phyloP scores from a whole-genome alignment of 768 basidiomycete genomes.

The Aureoboletus auriporus region DNA sequence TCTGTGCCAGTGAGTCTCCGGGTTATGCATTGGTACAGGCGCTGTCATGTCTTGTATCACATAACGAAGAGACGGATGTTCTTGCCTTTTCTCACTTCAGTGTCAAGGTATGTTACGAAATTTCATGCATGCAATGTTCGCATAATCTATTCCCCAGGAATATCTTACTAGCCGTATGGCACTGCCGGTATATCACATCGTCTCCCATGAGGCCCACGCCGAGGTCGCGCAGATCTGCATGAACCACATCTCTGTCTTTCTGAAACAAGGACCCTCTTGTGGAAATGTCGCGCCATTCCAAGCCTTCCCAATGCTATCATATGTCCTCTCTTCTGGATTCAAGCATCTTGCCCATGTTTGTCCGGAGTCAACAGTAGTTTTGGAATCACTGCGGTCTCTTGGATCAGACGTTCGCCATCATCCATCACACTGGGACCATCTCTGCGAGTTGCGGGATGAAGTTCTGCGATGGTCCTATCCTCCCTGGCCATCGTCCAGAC shows the following conservation, averaged over 20 bases:
- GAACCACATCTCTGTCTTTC: background rate
- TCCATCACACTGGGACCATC: conserved; percentile 1
- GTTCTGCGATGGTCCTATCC: background rate
- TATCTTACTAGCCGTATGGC: background rate
- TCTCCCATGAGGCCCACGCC: background rate
- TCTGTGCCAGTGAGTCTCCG: too few species aligned
- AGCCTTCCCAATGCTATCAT: background rate
- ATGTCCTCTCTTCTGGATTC: background rate
- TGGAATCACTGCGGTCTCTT: background rate
- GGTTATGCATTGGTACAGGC: background rate
- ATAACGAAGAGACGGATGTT: background rate
- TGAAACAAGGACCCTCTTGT: background rate
- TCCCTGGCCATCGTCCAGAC: conserved; percentile 1
- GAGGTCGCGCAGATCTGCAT: background rate
- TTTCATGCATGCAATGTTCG: too few species aligned
- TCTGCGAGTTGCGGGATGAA: background rate
- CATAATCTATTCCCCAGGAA: background rate
- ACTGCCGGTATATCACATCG: background rate
- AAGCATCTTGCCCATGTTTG: conserved; percentile 1
- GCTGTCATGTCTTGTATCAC: background rate
- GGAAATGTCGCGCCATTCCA: background rate
- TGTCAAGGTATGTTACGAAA: background rate
- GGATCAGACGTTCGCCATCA: background rate
- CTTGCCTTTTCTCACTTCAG: background rate
- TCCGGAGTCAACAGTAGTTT: background rate